These are phyloP conservation scores for Rhizoctonia solani DNA, from an alignment of 1,284 basidiomycete species.

Conservation along the genomic window DNA sequence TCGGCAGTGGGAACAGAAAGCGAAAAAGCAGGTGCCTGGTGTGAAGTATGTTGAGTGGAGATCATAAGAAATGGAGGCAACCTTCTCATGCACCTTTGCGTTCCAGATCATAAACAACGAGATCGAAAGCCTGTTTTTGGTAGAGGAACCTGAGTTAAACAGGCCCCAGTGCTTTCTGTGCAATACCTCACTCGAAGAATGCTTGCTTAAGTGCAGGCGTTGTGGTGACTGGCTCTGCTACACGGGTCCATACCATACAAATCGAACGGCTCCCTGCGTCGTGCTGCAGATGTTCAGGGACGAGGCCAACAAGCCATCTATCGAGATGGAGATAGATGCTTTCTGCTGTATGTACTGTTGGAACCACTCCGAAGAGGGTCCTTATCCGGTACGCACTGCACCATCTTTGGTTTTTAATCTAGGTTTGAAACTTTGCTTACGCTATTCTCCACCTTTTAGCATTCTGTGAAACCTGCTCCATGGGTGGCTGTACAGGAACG, in stretches of 20 bases:
- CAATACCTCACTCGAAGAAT: neutral
- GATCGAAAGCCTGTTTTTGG: neutral
- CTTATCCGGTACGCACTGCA: conserved; percentile 5
- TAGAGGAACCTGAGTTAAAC: neutral
- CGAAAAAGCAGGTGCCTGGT: too few species aligned
- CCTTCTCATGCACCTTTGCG: neutral
- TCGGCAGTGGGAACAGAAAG: too few species aligned
- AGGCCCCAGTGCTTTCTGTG: neutral
- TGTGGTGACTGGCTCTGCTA: conserved; percentile 2
- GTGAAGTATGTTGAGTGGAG: too few species aligned
- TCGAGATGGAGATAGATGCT: neutral
- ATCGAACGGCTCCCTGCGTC: neutral
- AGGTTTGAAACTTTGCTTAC: neutral
- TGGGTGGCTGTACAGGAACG: neutral
- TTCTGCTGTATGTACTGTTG: conserved; percentile 12
- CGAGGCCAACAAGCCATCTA: neutral
- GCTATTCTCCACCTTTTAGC: too few species aligned
- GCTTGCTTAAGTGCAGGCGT: neutral
- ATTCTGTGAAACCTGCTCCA: neutral
- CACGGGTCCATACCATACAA: neutral
- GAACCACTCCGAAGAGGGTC: neutral
- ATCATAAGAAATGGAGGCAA: too few species aligned
- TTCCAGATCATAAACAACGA: neutral
- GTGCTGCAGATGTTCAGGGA: neutral
- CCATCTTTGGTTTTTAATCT: neutral